Percentiles rank a stretch among this genome's conserved stretches.
Evolutionary conservation across 176 grass and related monocot species (phyloP).

Genomic region (Musa schizocarpa): DNA sequence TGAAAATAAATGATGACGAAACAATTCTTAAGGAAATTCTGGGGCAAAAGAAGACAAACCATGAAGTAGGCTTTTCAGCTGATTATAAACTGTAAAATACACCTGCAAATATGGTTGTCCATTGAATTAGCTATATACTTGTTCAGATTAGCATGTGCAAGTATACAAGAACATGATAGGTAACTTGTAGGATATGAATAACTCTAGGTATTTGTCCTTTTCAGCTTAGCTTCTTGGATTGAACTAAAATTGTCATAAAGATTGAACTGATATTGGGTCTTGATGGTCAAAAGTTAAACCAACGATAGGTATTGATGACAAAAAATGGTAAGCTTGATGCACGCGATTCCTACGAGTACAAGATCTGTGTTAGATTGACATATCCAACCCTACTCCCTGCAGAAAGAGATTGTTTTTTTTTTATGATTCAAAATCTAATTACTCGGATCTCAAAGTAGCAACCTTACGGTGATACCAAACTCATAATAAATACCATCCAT

Average conservation of each 20-base stretch:
- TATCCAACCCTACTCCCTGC: no score
- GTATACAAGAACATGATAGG: background rate
- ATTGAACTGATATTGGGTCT: background rate
- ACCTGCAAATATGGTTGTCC: conserved; percentile 37
- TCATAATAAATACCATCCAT: no score
- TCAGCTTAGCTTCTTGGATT: background rate
- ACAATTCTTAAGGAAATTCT: background rate
- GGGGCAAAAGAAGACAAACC: conserved; percentile 27
- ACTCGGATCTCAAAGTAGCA: no score
- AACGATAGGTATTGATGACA: no score
- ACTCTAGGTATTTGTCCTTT: background rate
- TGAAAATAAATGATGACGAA: background rate
- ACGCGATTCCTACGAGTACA: no score
- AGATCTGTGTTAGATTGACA: no score
- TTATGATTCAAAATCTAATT: no score
- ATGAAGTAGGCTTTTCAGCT: conserved; percentile 56
- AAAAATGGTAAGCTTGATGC: background rate
- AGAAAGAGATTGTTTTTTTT: no score
- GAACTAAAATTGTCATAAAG: background rate
- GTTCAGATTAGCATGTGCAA: background rate
- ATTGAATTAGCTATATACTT: background rate
- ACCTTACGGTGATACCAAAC: no score
- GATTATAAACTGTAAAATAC: conserved; percentile 76
- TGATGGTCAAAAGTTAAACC: background rate
- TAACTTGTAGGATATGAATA: background rate